Conservation (phyloP, 306 rosid species). For the Cyclanthera cordifolia region DNA sequence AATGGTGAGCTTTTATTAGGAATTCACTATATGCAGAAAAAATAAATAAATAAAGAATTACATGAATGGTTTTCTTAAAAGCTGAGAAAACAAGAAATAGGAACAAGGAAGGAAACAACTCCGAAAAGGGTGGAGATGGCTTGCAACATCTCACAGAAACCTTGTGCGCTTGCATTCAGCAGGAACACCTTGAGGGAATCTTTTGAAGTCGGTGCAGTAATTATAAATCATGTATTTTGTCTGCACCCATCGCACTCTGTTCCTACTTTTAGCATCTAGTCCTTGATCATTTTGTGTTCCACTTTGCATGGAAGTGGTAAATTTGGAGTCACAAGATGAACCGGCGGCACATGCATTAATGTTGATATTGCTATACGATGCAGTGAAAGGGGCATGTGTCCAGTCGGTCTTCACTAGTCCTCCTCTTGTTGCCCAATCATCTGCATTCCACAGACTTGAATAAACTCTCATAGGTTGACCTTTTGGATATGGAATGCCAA, state of each 20-base stretch:
- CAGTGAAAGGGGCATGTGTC: conserved; percentile 40
- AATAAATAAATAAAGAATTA: conserved; percentile 2
- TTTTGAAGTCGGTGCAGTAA: conserved; percentile 29
- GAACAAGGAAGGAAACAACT: neutral
- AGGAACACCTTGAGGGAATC: conserved; percentile 34
- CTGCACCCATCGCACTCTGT: conserved; percentile 37
- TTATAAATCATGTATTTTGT: conserved; percentile 36
- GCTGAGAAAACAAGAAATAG: neutral
- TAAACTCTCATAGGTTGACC: conserved; percentile 34
- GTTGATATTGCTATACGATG: conserved; percentile 28
- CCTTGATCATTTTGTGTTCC: conserved; percentile 14
- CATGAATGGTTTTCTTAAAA: neutral
- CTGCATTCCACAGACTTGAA: conserved; percentile 34
- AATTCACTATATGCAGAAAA: neutral
- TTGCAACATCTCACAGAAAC: conserved; percentile 3
- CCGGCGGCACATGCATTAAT: conserved; percentile 22
- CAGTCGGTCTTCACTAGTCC: conserved; percentile 37
- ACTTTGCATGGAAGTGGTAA: neutral
- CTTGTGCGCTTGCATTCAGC: conserved; percentile 26
- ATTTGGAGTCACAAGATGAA: conserved; percentile 4
- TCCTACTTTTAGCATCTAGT: conserved; percentile 27
- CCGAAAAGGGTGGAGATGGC: neutral
- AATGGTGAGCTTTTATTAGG: neutral
- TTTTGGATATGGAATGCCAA: conserved; percentile 23
- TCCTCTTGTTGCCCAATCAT: conserved; percentile 44